Conservation (phyloP, 2,329 filamentous ascomycete species). For the Gyromitra esculenta region DNA sequence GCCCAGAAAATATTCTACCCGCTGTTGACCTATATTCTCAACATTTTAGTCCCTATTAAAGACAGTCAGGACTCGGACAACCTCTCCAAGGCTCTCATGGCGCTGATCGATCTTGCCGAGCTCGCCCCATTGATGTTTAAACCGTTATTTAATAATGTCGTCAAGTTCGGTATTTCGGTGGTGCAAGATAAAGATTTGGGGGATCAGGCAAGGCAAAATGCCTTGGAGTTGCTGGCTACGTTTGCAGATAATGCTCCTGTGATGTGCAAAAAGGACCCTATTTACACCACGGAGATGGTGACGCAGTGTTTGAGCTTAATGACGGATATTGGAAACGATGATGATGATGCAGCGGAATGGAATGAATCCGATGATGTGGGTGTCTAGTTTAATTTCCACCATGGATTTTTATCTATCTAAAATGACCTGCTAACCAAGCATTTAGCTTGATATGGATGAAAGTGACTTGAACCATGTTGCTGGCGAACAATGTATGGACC, state of each 20-base stretch:
- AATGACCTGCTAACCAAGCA: conserved; percentile 57
- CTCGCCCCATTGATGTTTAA: conserved; percentile 98
- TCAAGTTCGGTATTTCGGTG: conserved; percentile 90
- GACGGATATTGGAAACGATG: conserved; percentile 94
- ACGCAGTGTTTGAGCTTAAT: conserved; percentile 97
- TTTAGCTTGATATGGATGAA: conserved; percentile 87
- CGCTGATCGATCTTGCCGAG: conserved; percentile 93
- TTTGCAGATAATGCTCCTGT: conserved; percentile 94
- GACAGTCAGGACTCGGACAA: conserved; percentile 89
- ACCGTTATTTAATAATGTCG: conserved; percentile 87
- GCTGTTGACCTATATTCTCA: conserved; percentile 89
- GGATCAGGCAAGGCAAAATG: conserved; percentile 90
- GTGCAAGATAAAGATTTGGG: conserved; percentile 95
- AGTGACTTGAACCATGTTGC: conserved; percentile 97
- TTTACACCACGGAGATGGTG: conserved; percentile 95
- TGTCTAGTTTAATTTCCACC: conserved; percentile 53
- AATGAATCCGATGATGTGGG: conserved; percentile 87
- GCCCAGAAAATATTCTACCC: conserved; percentile 85
- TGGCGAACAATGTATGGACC: conserved; percentile 98
- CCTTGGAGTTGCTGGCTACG: conserved; percentile 95
- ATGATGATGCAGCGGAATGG: conserved; percentile 95
- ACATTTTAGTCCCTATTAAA: conserved; percentile 93
- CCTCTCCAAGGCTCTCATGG: conserved; percentile 86
- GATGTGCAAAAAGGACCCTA: conserved; percentile 94
- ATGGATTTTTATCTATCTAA: background rate